Percentiles rank a stretch among this genome's conserved stretches.
These are phyloP conservation scores for Schwanniomyces occidentalis DNA, from an alignment of 805 yeast genomes.

Conservation along the genomic window DNA sequence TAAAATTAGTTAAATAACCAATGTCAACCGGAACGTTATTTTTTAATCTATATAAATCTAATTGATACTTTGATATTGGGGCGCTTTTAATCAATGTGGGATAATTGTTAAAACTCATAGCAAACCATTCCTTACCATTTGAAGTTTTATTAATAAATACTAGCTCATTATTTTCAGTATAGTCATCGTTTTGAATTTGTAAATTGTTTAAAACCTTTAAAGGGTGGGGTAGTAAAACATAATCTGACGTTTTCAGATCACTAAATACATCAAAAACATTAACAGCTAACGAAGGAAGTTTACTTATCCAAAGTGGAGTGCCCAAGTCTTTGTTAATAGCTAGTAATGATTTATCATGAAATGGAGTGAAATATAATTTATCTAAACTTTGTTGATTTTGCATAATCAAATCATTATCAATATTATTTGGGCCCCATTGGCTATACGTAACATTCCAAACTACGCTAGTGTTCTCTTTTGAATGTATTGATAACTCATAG, in stretches of 20 bases:
- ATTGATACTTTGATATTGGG: slow-evolving; percentile 66
- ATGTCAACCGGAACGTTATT: slow-evolving; percentile 15
- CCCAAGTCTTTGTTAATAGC: slow-evolving; percentile 72
- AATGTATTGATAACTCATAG: slow-evolving; percentile 74
- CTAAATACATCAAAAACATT: slow-evolving; percentile 75
- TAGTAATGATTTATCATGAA: slow-evolving; percentile 74
- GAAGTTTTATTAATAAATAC: slow-evolving; percentile 72
- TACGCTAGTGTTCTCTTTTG: slow-evolving; percentile 53
- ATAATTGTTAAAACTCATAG: slow-evolving; percentile 72
- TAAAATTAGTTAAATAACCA: slow-evolving; percentile 18
- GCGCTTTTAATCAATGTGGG: slow-evolving; percentile 84
- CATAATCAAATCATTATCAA: slow-evolving; percentile 58
- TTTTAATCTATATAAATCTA: slow-evolving; percentile 28
- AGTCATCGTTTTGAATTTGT: slow-evolving; percentile 22
- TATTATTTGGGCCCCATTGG: slow-evolving; percentile 88
- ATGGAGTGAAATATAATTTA: slow-evolving; percentile 77
- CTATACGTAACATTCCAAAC: slow-evolving; percentile 87
- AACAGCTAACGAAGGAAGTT: slow-evolving; percentile 69
- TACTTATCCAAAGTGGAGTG: slow-evolving; percentile 77
- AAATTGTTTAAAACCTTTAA: slow-evolving; percentile 41
- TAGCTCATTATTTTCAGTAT: slow-evolving; percentile 24
- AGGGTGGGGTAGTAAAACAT: slow-evolving; percentile 70
- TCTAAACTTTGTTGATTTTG: slow-evolving; percentile 58
- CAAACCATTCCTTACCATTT: slow-evolving; percentile 73
- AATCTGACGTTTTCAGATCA: slow-evolving; percentile 25